Conservation (phyloP, 2,329 filamentous ascomycete genomes). For the Akanthomyces uredinophilus region DNA sequence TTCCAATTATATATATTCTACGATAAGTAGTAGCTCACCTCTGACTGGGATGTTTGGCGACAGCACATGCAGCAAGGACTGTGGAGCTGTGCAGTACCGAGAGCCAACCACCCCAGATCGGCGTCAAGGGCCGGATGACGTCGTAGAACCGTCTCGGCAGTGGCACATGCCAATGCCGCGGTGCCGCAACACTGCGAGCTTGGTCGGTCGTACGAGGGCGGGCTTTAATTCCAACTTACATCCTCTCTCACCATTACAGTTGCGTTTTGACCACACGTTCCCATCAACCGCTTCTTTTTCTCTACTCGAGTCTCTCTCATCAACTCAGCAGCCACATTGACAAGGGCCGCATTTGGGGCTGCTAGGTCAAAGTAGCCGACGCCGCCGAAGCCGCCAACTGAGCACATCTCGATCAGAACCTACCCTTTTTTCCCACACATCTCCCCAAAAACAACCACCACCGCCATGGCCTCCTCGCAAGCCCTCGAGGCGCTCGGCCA, state of each 20-base stretch:
- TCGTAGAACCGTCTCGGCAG: background rate
- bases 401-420: background rate
- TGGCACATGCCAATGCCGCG: background rate
- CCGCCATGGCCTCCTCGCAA: slow-evolving; percentile 27
- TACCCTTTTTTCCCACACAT: background rate
- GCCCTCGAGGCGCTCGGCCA: slow-evolving; percentile 71
- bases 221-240: background rate
- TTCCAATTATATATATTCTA: no score
- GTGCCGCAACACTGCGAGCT: background rate
- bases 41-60: background rate
- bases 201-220: background rate
- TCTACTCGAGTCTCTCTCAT: no score
- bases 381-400: no score
- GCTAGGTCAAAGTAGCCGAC: no score
- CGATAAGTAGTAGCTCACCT: no score
- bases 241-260: background rate
- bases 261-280: no score
- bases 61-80: background rate
- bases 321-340: no score
- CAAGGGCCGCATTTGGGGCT: no score
- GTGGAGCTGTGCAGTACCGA: background rate
- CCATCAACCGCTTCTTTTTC: no score
- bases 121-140: background rate
- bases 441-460: background rate
- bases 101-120: background rate